These are phyloP conservation scores for Pleurotus djamor DNA, from an alignment of 768 basidiomycete species.

Conservation along the genomic window DNA sequence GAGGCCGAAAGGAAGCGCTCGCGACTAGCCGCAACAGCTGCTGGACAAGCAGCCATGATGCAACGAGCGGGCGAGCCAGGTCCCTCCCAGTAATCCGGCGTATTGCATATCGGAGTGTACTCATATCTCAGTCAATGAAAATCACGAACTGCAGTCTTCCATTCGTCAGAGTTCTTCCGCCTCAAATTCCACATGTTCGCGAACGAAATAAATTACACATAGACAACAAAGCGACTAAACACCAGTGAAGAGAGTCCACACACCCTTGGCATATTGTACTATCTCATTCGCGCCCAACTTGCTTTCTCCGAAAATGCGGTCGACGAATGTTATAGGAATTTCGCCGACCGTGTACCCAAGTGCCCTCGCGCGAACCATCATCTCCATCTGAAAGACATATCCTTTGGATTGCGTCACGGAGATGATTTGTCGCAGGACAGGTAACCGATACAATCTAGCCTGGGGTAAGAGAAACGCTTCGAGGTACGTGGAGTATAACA, in stretches of 20 bases:
- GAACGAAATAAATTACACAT: not conserved
- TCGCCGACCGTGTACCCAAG: conserved; percentile 87
- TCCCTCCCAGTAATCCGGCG: conserved; percentile 7
- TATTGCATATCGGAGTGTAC: not conserved
- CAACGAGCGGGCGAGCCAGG: conserved; percentile 43
- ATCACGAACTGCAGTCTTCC: no score
- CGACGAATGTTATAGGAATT: conserved; percentile 93
- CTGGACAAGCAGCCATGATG: conserved; percentile 86
- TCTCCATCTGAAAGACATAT: conserved; percentile 98
- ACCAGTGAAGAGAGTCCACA: conserved; percentile 74
- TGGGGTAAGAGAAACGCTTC: not conserved
- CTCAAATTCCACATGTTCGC: not conserved
- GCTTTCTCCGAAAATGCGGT: conserved; percentile 91
- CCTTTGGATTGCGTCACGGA: conserved; percentile 83
- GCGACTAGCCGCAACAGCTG: conserved; percentile 87
- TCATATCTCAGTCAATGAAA: not conserved
- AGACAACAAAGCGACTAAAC: conserved; percentile 38
- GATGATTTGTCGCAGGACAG: conserved; percentile 81
- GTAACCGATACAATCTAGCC: conserved; percentile 68
- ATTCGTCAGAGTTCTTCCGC: no score
- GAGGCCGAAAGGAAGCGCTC: conserved; percentile 96
- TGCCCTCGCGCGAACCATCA: conserved; percentile 89
- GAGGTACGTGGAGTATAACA: conserved; percentile 16
- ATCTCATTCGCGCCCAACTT: conserved; percentile 89
- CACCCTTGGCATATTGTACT: conserved; percentile 83